Percentiles rank a stretch among this genome's conserved stretches.
These are phyloP conservation scores for Drosera spatulata DNA, from an alignment of 179 eudicot species.

Conservation along the genomic window DNA sequence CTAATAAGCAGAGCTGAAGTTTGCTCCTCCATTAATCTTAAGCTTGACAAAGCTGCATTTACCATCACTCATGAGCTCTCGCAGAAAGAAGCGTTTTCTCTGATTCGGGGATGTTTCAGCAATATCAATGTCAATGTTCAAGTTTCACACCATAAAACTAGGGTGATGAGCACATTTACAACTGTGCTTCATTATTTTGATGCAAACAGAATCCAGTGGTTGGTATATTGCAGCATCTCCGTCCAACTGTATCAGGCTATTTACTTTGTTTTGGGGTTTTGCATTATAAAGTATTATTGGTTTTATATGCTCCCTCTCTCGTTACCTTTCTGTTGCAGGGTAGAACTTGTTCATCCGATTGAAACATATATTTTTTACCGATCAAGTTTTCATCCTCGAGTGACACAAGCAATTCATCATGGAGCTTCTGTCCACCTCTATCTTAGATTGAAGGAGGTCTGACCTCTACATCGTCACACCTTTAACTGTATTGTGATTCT, in stretches of 20 bases:
- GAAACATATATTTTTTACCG: constrained; percentile 58
- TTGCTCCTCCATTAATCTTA: constrained; percentile 41
- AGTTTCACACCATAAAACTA: constrained; percentile 43
- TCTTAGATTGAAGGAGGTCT: constrained; percentile 67
- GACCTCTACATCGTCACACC: constrained; percentile 6
- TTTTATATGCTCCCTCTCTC: constrained; percentile 2
- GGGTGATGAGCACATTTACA: constrained; percentile 62
- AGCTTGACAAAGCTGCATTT: constrained; percentile 44
- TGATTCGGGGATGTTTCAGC: constrained; percentile 57
- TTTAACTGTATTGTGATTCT: background rate
- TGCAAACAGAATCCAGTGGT: constrained; percentile 56
- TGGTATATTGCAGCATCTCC: constrained; percentile 8
- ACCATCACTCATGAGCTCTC: constrained; percentile 71
- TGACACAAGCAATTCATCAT: constrained; percentile 23
- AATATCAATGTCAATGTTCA: constrained; percentile 50
- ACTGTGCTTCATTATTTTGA: constrained; percentile 52
- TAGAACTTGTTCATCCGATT: constrained; percentile 60
- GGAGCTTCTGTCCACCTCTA: constrained; percentile 43
- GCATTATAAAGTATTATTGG: background rate
- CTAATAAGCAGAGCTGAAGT: constrained; percentile 12
- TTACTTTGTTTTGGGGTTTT: constrained; percentile 2
- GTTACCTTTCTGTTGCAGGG: constrained; percentile 44
- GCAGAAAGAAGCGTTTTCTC: constrained; percentile 52
- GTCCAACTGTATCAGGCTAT: background rate
- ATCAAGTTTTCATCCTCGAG: constrained; percentile 26